Conservation (phyloP, 2,329 filamentous ascomycete species). For the Escovopsis sp. region DNA sequence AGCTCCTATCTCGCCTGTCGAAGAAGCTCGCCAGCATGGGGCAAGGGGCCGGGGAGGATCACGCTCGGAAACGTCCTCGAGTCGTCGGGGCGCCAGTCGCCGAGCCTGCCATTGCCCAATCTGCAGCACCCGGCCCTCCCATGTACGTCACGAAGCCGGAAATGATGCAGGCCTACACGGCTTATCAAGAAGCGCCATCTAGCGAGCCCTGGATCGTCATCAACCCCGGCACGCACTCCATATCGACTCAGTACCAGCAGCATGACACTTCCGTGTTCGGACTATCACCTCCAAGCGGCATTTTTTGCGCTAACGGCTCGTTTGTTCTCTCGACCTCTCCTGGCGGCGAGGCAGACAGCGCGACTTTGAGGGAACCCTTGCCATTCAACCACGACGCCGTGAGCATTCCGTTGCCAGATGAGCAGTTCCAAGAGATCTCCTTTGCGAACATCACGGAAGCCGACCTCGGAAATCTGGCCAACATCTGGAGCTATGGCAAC, state of each 20-base stretch:
- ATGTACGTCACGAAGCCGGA: neutral
- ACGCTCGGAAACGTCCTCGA: slow-evolving; percentile 4
- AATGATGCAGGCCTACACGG: neutral
- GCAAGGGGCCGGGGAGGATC: slow-evolving; percentile 2
- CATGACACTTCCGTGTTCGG: neutral
- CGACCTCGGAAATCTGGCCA: slow-evolving; percentile 19
- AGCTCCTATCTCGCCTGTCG: slow-evolving; percentile 17
- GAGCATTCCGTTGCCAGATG: slow-evolving; percentile 1
- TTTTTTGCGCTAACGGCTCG: slow-evolving; percentile 1
- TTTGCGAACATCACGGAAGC: slow-evolving; percentile 18
- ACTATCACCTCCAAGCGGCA: neutral
- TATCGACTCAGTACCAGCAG: neutral
- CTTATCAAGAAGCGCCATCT: neutral
- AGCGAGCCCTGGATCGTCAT: neutral
- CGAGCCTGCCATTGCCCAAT: neutral
- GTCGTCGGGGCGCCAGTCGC: slow-evolving; percentile 1
- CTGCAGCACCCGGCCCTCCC: neutral
- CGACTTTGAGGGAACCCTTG: neutral
- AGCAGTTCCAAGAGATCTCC: slow-evolving; percentile 5
- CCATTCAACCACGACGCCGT: slow-evolving; percentile 6
- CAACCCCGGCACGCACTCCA: neutral
- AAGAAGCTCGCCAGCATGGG: slow-evolving; percentile 8
- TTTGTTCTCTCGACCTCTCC: slow-evolving; percentile 1
- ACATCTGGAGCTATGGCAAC: slow-evolving; percentile 20
- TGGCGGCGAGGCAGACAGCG: neutral